These are phyloP conservation scores for Termitomyces eurrhizus DNA, from an alignment of 768 basidiomycete genomes.

Conservation along the genomic window DNA sequence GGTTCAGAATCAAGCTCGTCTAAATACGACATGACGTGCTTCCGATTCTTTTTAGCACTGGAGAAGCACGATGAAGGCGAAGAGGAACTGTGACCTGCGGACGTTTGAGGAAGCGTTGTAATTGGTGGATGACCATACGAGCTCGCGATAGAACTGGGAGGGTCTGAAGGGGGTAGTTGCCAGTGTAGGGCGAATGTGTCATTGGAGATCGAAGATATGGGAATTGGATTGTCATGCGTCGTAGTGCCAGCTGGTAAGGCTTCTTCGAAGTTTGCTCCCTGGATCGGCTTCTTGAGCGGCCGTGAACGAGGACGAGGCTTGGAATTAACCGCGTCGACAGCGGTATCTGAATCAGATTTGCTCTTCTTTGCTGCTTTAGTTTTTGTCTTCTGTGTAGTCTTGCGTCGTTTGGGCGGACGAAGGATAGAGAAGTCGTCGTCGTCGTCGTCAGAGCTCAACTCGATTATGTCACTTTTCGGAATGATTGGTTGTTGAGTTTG, in stretches of 20 bases:
- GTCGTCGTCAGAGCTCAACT: conserved; percentile 41
- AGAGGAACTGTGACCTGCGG: conserved; percentile 14
- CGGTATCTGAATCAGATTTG: conserved; percentile 16
- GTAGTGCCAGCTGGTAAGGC: conserved; percentile 2
- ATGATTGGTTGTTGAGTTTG: conserved; percentile 3
- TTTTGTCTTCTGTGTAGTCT: conserved; percentile 20
- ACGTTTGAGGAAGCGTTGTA: conserved; percentile 27
- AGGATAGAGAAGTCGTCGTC: conserved; percentile 23
- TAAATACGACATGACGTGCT: conserved; percentile 14
- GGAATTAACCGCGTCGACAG: conserved; percentile 5
- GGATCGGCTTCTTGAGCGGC: conserved; percentile 4
- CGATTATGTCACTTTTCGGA: conserved; percentile 34
- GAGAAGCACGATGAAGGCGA: conserved; percentile 29
- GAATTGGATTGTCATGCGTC: conserved; percentile 8
- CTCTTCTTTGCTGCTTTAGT: conserved; percentile 18
- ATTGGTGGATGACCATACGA: conserved; percentile 28
- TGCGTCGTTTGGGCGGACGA: conserved; percentile 24
- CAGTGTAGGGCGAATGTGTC: conserved; percentile 14
- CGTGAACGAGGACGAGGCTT: conserved; percentile 11
- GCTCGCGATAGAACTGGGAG: conserved; percentile 27
- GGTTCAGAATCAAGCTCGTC: conserved; percentile 26
- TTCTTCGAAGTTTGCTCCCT: neutral
- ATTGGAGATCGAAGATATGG: conserved; percentile 18
- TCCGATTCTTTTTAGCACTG: conserved; percentile 15
- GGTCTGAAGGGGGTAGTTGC: conserved; percentile 30